phyloP scores from a whole-genome alignment of 441 rosid genomes.

The Euphorbia corollata region DNA sequence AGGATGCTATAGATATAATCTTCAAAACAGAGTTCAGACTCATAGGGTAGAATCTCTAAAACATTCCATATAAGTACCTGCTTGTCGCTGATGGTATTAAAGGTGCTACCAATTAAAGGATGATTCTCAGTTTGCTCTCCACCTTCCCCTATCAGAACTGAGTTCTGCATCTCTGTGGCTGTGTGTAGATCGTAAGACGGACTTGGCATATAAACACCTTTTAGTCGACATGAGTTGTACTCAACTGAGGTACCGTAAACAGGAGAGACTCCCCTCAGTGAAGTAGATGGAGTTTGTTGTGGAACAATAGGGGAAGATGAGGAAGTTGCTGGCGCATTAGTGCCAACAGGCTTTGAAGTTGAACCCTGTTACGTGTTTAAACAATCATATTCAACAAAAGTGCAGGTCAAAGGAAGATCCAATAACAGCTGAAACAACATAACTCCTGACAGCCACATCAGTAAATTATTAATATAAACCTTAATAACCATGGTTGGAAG shows the following conservation, averaged over 20 bases:
- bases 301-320: slow-evolving; percentile 57
- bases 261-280: slow-evolving; percentile 55
- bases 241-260: slow-evolving; percentile 53
- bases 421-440: slow-evolving; percentile 13
- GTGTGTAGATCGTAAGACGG: slow-evolving; percentile 54
- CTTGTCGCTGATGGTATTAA: slow-evolving; percentile 51
- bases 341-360: slow-evolving; percentile 53
- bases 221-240: slow-evolving; percentile 59
- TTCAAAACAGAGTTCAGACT: slow-evolving; percentile 11
- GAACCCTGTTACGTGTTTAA: slow-evolving; percentile 43
- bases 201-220: slow-evolving; percentile 66
- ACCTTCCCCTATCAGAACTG: slow-evolving; percentile 50
- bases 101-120: slow-evolving; percentile 45
- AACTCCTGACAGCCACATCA: slow-evolving; percentile 1
- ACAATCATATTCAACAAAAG: slow-evolving; percentile 14
- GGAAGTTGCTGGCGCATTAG: slow-evolving; percentile 42
- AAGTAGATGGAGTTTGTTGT: slow-evolving; percentile 52
- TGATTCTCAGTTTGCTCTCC: slow-evolving; percentile 43
- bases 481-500: slow-evolving; percentile 12
- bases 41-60: slow-evolving; percentile 1
- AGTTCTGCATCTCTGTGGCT: slow-evolving; percentile 40
- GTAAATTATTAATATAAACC: background rate
- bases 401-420: slow-evolving; percentile 10
- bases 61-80: slow-evolving; percentile 43
- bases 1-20: background rate